Percentiles rank a stretch among this genome's conserved stretches.
Evolutionary conservation across 495 filamentous ascomycete species (phyloP).

Genomic region (Podospora pseudopauciseta): DNA sequence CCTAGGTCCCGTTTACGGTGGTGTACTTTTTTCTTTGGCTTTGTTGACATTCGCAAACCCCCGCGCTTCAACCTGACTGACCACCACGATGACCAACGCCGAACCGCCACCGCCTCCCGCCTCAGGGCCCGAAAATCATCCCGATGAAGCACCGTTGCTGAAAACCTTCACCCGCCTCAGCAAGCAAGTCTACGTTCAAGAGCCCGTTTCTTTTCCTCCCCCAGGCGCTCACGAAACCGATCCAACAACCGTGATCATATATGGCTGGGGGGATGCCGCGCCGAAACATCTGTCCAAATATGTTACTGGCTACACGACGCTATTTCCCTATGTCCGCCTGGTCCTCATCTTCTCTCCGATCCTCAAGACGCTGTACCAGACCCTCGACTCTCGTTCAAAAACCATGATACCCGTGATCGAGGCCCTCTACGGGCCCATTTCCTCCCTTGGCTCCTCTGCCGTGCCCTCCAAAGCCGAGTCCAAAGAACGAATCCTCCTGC

Average conservation of each 20-base stretch:
- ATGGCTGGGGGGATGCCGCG: slow-evolving; percentile 54
- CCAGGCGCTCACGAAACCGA: slow-evolving; percentile 20
- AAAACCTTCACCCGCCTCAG: slow-evolving; percentile 38
- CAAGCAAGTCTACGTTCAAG: slow-evolving; percentile 37
- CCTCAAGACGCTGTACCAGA: slow-evolving; percentile 41
- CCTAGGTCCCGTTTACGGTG: neutral
- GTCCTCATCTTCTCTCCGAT: slow-evolving; percentile 50
- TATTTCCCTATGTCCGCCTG: slow-evolving; percentile 45
- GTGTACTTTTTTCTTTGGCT: neutral
- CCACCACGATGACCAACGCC: neutral
- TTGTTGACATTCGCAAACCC: neutral
- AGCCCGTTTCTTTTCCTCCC: slow-evolving; percentile 14
- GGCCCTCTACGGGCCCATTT: slow-evolving; percentile 33
- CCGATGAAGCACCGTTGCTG: slow-evolving; percentile 10
- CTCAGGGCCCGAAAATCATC: neutral
- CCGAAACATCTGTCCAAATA: slow-evolving; percentile 55
- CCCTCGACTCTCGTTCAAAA: slow-evolving; percentile 39
- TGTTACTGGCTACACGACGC: slow-evolving; percentile 47
- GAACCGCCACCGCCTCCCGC: neutral
- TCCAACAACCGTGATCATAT: slow-evolving; percentile 44
- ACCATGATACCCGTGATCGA: slow-evolving; percentile 52
- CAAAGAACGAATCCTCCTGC: slow-evolving; percentile 35
- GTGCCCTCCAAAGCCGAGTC: neutral
- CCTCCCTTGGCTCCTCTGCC: neutral
- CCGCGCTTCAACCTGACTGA: neutral